These are phyloP conservation scores for Colletotrichum sp. DNA, from an alignment of 2,329 filamentous ascomycete species.

Conservation along the genomic window DNA sequence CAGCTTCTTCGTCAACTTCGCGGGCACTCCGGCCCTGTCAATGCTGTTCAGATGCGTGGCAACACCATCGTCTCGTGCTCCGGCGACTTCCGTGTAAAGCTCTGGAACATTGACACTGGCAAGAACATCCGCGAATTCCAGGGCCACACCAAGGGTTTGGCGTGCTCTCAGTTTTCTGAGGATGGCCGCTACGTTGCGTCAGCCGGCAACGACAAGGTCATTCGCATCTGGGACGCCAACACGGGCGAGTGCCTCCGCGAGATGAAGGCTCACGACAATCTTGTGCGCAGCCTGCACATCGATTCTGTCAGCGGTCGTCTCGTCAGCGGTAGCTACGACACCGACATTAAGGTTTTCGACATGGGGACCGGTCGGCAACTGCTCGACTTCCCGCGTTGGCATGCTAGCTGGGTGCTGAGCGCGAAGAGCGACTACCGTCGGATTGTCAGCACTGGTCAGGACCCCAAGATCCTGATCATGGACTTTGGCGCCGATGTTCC, in stretches of 20 bases:
- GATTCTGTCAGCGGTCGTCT: constrained; percentile 86
- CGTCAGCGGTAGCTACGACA: constrained; percentile 92
- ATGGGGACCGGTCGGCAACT: constrained; percentile 79
- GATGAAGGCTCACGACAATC: constrained; percentile 80
- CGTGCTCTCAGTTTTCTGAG: constrained; percentile 94
- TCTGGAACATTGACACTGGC: constrained; percentile 93
- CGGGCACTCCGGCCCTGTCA: constrained; percentile 91
- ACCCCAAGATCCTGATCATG: constrained; percentile 89
- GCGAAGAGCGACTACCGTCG: constrained; percentile 95
- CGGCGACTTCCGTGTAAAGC: constrained; percentile 89
- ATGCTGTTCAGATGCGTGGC: constrained; percentile 92
- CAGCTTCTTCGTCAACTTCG: constrained; percentile 76
- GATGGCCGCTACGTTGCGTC: constrained; percentile 93
- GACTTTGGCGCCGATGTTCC: constrained; percentile 77
- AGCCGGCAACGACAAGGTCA: constrained; percentile 93
- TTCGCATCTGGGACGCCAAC: constrained; percentile 94
- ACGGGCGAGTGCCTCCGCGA: constrained; percentile 83
- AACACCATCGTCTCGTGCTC: constrained; percentile 93
- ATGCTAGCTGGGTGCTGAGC: constrained; percentile 93
- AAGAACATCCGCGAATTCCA: constrained; percentile 88
- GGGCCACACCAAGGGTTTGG: constrained; percentile 90
- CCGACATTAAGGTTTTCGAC: constrained; percentile 93
- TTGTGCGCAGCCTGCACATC: constrained; percentile 90
- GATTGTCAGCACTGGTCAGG: constrained; percentile 93
- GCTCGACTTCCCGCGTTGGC: constrained; percentile 91